These are phyloP conservation scores for Yarrowia osloensis DNA, from an alignment of 805 yeast species.

Conservation along the genomic window DNA sequence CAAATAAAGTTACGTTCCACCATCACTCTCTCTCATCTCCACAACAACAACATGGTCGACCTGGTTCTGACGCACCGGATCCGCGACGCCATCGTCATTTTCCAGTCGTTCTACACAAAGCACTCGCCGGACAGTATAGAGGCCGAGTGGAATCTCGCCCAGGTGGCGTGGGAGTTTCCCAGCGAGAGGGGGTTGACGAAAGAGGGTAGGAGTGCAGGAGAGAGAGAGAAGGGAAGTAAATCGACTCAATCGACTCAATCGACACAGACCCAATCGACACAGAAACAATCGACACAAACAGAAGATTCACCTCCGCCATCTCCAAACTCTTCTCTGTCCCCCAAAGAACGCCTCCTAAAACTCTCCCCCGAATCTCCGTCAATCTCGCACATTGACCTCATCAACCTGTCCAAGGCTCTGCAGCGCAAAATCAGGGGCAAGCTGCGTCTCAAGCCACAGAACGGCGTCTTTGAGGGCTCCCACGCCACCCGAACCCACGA, in stretches of 20 bases:
- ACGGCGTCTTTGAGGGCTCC: conserved; percentile 25
- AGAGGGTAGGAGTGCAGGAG: neutral
- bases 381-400: conserved; percentile 10
- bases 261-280: neutral
- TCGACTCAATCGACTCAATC: neutral
- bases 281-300: neutral
- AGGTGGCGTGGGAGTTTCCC: conserved; percentile 20
- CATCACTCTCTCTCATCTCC: too few species aligned
- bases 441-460: conserved; percentile 2
- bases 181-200: neutral
- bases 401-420: conserved; percentile 28
- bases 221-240: neutral
- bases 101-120: conserved; percentile 11
- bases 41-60: conserved; percentile 4
- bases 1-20: neutral
- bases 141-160: conserved; percentile 2
- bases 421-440: conserved; percentile 16
- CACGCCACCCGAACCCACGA: neutral
- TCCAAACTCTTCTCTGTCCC: neutral
- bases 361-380: neutral
- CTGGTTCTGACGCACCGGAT: conserved; percentile 25
- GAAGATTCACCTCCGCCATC: too few species aligned
- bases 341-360: neutral
- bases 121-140: neutral
- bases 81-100: conserved; percentile 24